Percentiles rank a stretch among this genome's conserved stretches.
phyloP scores from a whole-genome alignment of 139 green algal species.

The Chlorella vulgaris region DNA sequence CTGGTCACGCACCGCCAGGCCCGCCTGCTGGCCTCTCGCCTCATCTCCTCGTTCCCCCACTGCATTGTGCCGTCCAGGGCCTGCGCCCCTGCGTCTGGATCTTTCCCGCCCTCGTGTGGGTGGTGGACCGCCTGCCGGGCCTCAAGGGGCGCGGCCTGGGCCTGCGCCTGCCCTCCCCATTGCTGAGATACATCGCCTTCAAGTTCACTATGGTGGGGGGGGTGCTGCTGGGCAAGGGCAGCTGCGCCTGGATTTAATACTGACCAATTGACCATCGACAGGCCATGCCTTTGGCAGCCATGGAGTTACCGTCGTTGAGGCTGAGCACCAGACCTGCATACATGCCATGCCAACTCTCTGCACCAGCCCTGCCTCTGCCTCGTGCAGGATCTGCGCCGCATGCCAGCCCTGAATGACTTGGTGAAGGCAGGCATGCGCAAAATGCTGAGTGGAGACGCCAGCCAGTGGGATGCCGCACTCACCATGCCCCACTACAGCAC shows the following conservation, averaged over 20 bases:
- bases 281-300: neutral
- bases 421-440: slow-evolving; percentile 17
- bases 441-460: slow-evolving; percentile 69
- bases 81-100: slow-evolving; percentile 21
- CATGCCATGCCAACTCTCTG: neutral
- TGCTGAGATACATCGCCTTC: slow-evolving; percentile 70
- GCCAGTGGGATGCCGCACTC: slow-evolving; percentile 94
- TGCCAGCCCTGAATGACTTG: slow-evolving; percentile 69
- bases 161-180: slow-evolving; percentile 73
- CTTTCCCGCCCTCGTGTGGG: slow-evolving; percentile 10
- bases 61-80: slow-evolving; percentile 1
- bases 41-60: too few species aligned
- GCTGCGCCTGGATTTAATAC: too few species aligned
- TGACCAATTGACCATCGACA: too few species aligned
- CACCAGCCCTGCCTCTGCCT: neutral
- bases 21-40: too few species aligned
- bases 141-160: slow-evolving; percentile 32
- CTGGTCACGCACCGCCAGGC: too few species aligned
- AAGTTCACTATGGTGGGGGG: slow-evolving; percentile 51
- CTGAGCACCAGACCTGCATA: neutral
- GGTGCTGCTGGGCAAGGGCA: neutral
- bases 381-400: slow-evolving; percentile 53
- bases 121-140: slow-evolving; percentile 1
- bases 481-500: too few species aligned
- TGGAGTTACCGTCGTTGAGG: neutral